Evolutionary conservation across 495 filamentous ascomycete genomes (phyloP), one percentile per base, ranked within the genome.

Genomic region (Xylaria scruposa): DNA sequence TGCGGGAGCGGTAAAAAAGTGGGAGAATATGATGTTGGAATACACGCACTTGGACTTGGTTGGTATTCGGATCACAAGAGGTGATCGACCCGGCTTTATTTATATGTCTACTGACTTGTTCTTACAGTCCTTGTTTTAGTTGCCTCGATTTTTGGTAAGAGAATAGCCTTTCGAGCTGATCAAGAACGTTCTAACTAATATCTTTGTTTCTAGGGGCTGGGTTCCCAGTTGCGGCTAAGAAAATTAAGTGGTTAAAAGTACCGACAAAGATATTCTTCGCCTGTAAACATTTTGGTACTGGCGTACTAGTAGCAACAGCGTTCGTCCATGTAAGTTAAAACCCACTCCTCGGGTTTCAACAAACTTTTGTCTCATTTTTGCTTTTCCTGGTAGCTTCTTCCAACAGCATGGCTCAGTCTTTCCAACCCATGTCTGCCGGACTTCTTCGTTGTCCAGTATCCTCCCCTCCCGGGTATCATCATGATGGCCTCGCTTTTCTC

Each of bases 271-370:
- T 85, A 49, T 87, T 88, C 79, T 88, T 88, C 73, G 79, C 83
- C 66, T 85, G 84, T 75, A 86, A 86, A 72, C 90, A 93, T 71
- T 92, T 93, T 72, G 91, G 91, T 61, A 91, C 91, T 8, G 91
- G 91, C 29, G 88, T 92, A 40, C 86, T 93, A 60, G 81, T 93
- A 61, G 88, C 91, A 29, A 93, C 91, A 1, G 90, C 90, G 12
- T 92, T 92, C 69, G 84, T 92, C 26, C 91, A 93, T 80, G 65
- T 67, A 56, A 67, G 65, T 56, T 13, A 9, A 10, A 8, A n/a
- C n/a, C 46, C 56, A 58, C 40, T 24, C 4, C 24, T n/a, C 59
- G n/a, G 15, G 19, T 44, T 24, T 19, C 31, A 26, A 8, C 36
- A 2, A 2, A 12, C 51, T 44, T 44, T 56, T 53, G 21, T 38